These are phyloP conservation scores for Tolypocladium nubicola DNA, from an alignment of 2,329 filamentous ascomycete species.

Conservation along the genomic window DNA sequence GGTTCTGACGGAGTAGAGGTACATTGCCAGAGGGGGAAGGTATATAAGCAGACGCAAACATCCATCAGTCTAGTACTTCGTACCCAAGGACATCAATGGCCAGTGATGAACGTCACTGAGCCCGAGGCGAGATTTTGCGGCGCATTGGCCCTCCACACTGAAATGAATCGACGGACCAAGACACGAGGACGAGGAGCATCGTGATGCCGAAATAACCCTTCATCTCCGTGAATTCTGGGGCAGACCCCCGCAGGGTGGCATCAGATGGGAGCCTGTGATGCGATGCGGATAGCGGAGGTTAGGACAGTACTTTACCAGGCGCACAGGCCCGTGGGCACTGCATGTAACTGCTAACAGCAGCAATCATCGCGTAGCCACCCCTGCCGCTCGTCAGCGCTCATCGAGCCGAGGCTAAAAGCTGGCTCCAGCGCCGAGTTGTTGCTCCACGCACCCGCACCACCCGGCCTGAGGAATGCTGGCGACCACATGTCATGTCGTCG, in stretches of 20 bases:
- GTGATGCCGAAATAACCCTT: not conserved
- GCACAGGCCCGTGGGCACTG: too few species aligned
- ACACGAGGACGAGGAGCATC: not conserved
- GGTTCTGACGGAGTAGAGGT: not conserved
- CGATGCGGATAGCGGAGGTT: not conserved
- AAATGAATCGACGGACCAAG: not conserved
- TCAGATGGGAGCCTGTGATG: not conserved
- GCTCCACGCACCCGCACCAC: not conserved
- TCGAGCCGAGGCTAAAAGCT: not conserved
- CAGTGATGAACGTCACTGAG: not conserved
- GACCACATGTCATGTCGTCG: conserved; percentile 9
- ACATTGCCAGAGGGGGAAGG: too few species aligned
- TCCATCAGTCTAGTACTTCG: not conserved
- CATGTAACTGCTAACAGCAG: not conserved
- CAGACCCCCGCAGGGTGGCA: not conserved
- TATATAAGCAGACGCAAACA: too few species aligned
- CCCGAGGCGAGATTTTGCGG: not conserved
- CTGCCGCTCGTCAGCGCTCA: not conserved
- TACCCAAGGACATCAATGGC: not conserved
- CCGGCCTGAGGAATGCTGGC: conserved; percentile 1
- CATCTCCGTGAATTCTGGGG: not conserved
- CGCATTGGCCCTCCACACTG: not conserved
- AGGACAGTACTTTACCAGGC: too few species aligned
- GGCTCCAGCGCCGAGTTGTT: not conserved
- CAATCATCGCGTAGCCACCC: not conserved